phyloP scores from a whole-genome alignment of 163 green algal genomes.

The Scenedesmus sp. region DNA sequence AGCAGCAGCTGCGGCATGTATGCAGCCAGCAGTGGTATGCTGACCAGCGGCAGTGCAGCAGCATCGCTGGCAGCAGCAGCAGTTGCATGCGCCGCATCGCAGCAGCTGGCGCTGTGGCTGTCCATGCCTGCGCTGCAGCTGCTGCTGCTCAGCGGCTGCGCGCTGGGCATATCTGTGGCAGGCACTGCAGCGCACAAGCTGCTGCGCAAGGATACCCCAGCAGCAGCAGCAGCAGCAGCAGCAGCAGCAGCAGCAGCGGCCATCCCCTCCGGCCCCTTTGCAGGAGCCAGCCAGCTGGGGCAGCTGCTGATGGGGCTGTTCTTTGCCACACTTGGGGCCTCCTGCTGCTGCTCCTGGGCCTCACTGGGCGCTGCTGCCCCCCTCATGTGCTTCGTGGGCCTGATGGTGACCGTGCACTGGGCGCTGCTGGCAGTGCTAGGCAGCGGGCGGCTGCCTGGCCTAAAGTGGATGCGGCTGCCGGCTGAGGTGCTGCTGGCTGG shows the following conservation, averaged over 20 bases:
- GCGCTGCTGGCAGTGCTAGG: conserved; percentile 41
- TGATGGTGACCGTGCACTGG: conserved; percentile 66
- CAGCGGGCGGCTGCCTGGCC: background rate
- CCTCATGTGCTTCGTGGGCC: conserved; percentile 55
- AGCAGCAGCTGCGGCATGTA: background rate
- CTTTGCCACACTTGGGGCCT: conserved; percentile 67
- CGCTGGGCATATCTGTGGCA: conserved; percentile 41
- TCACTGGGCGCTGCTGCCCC: conserved; percentile 13
- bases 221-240: conserved; percentile 20
- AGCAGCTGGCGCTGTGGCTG: background rate
- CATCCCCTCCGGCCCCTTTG: background rate
- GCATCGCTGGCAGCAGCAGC: conserved; percentile 37
- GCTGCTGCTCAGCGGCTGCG: conserved; percentile 54
- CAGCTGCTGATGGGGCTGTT: conserved; percentile 61
- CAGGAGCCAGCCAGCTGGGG: conserved; percentile 60
- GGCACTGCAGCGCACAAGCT: background rate
- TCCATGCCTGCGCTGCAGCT: conserved; percentile 44
- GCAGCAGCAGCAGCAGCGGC: background rate
- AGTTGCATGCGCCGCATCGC: background rate
- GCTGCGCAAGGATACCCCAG: background rate
- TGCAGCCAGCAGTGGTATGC: background rate
- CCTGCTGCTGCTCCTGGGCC: conserved; percentile 4
- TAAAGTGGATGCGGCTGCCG: conserved; percentile 48
- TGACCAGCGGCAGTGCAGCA: conserved; percentile 18
- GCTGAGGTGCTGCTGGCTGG: conserved; percentile 55